phyloP scores from a whole-genome alignment of 176 grass and related monocot genomes.

The Bromus sterilis region DNA sequence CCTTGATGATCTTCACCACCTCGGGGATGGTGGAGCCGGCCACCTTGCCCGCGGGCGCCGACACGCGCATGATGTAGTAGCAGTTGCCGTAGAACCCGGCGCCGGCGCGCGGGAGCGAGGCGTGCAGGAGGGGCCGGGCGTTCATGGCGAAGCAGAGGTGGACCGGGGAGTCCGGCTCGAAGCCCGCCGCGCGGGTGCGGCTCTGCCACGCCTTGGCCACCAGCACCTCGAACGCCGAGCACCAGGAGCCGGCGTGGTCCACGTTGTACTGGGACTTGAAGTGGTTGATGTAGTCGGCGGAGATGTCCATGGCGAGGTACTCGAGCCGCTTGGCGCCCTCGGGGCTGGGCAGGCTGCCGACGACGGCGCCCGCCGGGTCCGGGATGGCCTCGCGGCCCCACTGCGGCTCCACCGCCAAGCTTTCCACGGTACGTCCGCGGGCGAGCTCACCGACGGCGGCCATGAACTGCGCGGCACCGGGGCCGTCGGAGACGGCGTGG shows the following conservation, averaged over 20 bases:
- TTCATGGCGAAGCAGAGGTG: constrained; percentile 83
- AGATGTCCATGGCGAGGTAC: constrained; percentile 51
- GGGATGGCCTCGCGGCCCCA: constrained; percentile 36
- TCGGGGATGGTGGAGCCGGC: constrained; percentile 28
- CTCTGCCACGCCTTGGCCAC: constrained; percentile 82
- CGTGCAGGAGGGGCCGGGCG: constrained; percentile 53
- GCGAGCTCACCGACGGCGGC: not conserved
- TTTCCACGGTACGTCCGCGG: not conserved
- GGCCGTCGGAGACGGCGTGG: constrained; percentile 41
- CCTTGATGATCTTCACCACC: constrained; percentile 63
- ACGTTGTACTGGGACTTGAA: constrained; percentile 28
- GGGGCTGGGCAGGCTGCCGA: constrained; percentile 18
- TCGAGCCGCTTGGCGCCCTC: constrained; percentile 17
- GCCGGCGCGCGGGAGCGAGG: constrained; percentile 23
- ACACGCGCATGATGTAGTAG: constrained; percentile 84
- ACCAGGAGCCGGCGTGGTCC: constrained; percentile 8
- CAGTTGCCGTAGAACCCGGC: constrained; percentile 81
- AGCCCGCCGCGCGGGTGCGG: constrained; percentile 49
- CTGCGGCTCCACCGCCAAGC: not conserved
- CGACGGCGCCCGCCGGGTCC: not conserved
- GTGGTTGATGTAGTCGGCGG: constrained; percentile 41
- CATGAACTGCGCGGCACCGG: constrained; percentile 15
- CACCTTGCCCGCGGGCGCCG: constrained; percentile 38
- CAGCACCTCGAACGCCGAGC: constrained; percentile 83
- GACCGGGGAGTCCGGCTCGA: constrained; percentile 33